A percentile compares a stretch with the other conserved stretches of the same genome.
Evolutionary conservation across 2,329 filamentous ascomycete species (phyloP).

Genomic region (Calonectria pteridis): DNA sequence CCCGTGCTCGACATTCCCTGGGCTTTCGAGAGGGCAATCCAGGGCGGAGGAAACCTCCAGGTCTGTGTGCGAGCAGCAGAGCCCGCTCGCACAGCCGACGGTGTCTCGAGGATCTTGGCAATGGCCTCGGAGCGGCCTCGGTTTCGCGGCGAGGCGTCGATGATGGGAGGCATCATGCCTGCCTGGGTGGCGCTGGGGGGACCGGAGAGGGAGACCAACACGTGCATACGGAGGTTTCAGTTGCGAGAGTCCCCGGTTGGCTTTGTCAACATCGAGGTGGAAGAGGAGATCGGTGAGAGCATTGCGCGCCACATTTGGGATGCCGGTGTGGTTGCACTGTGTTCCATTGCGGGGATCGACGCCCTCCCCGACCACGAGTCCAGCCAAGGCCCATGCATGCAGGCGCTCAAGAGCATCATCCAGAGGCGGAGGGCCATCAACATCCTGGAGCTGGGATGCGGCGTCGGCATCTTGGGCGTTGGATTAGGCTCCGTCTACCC

Average conservation of each 20-base stretch:
- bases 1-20: constrained; percentile 45
- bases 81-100: constrained; percentile 42
- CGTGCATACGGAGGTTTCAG: constrained; percentile 47
- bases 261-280: constrained; percentile 54
- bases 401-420: constrained; percentile 48
- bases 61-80: constrained; percentile 46
- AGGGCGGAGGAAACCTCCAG: constrained; percentile 41
- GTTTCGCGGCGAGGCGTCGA: constrained; percentile 31
- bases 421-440: constrained; percentile 47
- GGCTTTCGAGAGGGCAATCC: constrained; percentile 42
- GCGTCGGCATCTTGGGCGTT: constrained; percentile 68
- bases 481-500: constrained; percentile 57
- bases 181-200: constrained; percentile 54
- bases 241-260: constrained; percentile 40
- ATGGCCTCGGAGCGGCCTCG: constrained; percentile 34
- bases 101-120: constrained; percentile 43
- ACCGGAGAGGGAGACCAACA: constrained; percentile 35
- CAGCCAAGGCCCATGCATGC: constrained; percentile 46
- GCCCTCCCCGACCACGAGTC: constrained; percentile 42
- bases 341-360: constrained; percentile 48
- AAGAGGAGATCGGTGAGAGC: constrained; percentile 71
- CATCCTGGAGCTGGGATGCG: constrained; percentile 68
- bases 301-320: constrained; percentile 73
- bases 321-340: constrained; percentile 62
- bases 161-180: constrained; percentile 57